phyloP scores from a whole-genome alignment of 2,329 filamentous ascomycete species.

The Trichothecium sympodiale region DNA sequence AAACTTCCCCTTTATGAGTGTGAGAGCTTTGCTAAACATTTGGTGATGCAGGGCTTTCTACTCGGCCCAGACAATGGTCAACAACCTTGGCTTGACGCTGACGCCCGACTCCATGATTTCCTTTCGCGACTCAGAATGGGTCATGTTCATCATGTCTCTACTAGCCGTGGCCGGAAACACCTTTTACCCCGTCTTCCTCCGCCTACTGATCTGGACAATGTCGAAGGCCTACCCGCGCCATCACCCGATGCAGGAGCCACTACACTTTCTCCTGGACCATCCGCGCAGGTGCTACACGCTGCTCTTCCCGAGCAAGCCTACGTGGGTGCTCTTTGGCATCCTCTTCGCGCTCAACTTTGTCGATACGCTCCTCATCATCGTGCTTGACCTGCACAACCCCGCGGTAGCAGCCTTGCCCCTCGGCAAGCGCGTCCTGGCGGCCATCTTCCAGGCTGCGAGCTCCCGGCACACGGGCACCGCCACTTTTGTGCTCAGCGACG shows the following conservation, averaged over 20 bases:
- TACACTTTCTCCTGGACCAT: constrained; percentile 50
- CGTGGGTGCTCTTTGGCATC: constrained; percentile 43
- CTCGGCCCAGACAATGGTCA: constrained; percentile 37
- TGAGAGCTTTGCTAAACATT: too few relatives aligned
- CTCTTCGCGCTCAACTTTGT: constrained; percentile 40
- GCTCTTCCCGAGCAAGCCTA: constrained; percentile 48
- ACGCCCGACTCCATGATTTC: constrained; percentile 42
- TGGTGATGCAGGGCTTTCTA: constrained; percentile 29
- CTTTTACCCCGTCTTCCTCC: constrained; percentile 45
- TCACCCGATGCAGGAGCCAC: constrained; percentile 26
- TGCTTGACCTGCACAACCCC: constrained; percentile 38
- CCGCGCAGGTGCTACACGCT: constrained; percentile 52
- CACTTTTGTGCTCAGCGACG: constrained; percentile 35
- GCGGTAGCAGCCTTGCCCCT: constrained; percentile 32
- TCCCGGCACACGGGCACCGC: constrained; percentile 35
- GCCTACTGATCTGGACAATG: constrained; percentile 46
- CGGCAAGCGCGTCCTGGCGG: constrained; percentile 38
- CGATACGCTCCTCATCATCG: constrained; percentile 43
- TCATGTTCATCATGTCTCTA: constrained; percentile 34
- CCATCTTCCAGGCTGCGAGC: constrained; percentile 46
- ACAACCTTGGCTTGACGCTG: constrained; percentile 43
- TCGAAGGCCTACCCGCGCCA: constrained; percentile 31
- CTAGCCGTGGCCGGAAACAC: constrained; percentile 43
- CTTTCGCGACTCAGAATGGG: constrained; percentile 31
- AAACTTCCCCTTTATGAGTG: too few relatives aligned